These are phyloP conservation scores for Trichothecium roseum DNA, from an alignment of 2,329 filamentous ascomycete species.

Conservation along the genomic window DNA sequence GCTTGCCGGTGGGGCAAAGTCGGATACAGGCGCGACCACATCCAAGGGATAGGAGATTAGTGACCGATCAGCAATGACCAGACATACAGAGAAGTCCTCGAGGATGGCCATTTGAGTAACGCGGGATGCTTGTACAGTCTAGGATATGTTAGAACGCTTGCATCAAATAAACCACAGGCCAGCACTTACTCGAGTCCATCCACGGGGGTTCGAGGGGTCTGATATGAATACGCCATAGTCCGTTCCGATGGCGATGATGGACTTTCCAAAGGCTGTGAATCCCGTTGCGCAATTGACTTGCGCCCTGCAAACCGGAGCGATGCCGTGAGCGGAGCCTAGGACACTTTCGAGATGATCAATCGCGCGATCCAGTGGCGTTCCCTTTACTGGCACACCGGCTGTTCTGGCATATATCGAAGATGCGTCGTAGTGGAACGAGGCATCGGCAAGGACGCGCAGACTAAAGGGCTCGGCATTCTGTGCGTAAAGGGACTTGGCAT, in stretches of 20 bases:
- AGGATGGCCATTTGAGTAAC: slow-evolving; percentile 92
- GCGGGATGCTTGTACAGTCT: slow-evolving; percentile 65
- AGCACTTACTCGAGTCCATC: slow-evolving; percentile 70
- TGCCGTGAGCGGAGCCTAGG: slow-evolving; percentile 60
- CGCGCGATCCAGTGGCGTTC: slow-evolving; percentile 83
- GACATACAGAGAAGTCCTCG: slow-evolving; percentile 88
- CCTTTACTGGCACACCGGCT: slow-evolving; percentile 65
- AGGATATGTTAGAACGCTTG: slow-evolving; percentile 3
- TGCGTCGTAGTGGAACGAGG: slow-evolving; percentile 74
- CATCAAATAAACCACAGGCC: not conserved
- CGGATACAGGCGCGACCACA: slow-evolving; percentile 57
- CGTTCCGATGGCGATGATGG: slow-evolving; percentile 88
- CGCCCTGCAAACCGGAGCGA: slow-evolving; percentile 71
- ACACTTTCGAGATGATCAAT: slow-evolving; percentile 78
- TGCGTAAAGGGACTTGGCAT: slow-evolving; percentile 76
- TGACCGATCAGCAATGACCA: slow-evolving; percentile 84
- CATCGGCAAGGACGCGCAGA: slow-evolving; percentile 82
- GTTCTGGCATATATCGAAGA: slow-evolving; percentile 48
- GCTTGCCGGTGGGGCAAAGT: slow-evolving; percentile 48
- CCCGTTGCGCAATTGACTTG: slow-evolving; percentile 88
- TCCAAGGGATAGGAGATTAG: slow-evolving; percentile 92
- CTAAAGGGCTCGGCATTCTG: slow-evolving; percentile 96
- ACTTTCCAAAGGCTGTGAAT: slow-evolving; percentile 73
- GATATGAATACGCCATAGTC: slow-evolving; percentile 90
- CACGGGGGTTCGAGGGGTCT: slow-evolving; percentile 78